Conservation (phyloP, 2,329 filamentous ascomycete genomes). For the Pseudohalonectria lignicola region DNA sequence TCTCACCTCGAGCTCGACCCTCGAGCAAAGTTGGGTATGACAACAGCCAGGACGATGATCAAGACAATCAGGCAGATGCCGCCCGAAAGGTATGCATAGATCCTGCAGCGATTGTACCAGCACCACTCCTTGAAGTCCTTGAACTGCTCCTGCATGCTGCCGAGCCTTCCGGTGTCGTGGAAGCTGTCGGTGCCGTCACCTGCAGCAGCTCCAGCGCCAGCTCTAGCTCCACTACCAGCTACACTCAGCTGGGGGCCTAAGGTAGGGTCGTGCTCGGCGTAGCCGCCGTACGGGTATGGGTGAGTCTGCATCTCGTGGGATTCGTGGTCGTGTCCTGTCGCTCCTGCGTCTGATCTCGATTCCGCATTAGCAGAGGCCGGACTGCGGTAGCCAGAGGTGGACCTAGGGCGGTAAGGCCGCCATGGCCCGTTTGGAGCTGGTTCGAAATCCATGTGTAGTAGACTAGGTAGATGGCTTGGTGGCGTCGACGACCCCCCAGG, state of each 20-base stretch:
- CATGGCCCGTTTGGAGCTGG: background rate
- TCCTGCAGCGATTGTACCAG: slow-evolving; percentile 1
- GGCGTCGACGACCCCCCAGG: too few species aligned
- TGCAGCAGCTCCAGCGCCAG: background rate
- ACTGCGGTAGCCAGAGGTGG: background rate
- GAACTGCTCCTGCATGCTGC: background rate
- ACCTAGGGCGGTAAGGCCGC: slow-evolving; percentile 1
- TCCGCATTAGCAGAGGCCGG: too few species aligned
- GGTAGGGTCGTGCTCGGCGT: slow-evolving; percentile 1
- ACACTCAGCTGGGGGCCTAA: too few species aligned
- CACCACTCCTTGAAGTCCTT: background rate
- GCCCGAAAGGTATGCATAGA: background rate
- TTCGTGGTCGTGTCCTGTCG: too few species aligned
- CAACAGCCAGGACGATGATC: slow-evolving; percentile 1
- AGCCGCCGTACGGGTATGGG: slow-evolving; percentile 2
- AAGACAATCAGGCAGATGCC: slow-evolving; percentile 1
- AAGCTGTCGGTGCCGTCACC: too few species aligned
- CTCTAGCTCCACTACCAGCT: too few species aligned
- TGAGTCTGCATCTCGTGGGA: slow-evolving; percentile 4
- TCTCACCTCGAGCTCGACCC: too few species aligned
- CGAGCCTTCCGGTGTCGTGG: background rate
- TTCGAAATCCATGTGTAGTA: too few species aligned
- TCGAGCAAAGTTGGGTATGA: slow-evolving; percentile 2
- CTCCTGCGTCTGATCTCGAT: too few species aligned
- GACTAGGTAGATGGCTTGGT: too few species aligned